These are phyloP conservation scores for Neonectria hederae DNA, from an alignment of 2,329 filamentous ascomycete species.

Conservation along the genomic window DNA sequence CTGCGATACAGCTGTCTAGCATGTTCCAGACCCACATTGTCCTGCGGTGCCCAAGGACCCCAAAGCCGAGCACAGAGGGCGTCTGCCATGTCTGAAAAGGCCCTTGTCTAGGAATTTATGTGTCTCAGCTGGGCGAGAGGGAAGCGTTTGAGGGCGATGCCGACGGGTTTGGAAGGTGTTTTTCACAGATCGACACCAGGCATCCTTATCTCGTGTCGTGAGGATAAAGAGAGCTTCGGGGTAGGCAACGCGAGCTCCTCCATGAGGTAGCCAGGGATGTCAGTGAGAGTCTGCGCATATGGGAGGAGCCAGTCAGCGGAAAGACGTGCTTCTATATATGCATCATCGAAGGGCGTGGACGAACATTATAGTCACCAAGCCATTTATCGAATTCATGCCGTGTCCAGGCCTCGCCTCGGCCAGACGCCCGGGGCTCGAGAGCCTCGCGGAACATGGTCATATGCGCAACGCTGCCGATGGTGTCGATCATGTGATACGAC, in stretches of 20 bases:
- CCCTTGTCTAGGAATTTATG: not conserved
- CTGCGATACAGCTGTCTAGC: constrained; percentile 1
- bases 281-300: constrained; percentile 9
- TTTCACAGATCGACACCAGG: not conserved
- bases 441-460: constrained; percentile 12
- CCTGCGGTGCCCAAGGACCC: not conserved
- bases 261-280: constrained; percentile 5
- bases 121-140: not conserved
- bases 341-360: not conserved
- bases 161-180: not conserved
- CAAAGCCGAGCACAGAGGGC: not conserved
- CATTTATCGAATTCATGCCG: constrained; percentile 18
- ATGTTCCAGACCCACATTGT: constrained; percentile 4
- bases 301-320: not conserved
- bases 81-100: constrained; percentile 13
- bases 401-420: constrained; percentile 8
- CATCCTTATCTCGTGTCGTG: not conserved
- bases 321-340: not conserved
- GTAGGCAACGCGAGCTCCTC: constrained; percentile 10
- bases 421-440: constrained; percentile 1
- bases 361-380: constrained; percentile 18
- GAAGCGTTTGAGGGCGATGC: constrained; percentile 1
- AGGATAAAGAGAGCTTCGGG: constrained; percentile 10
- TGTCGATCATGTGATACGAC: constrained; percentile 4
- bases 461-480: constrained; percentile 11